Evolutionary conservation across 257 asterid species (phyloP), one percentile per base, ranked within the genome.

Genomic region (Hygrophila difformis): DNA sequence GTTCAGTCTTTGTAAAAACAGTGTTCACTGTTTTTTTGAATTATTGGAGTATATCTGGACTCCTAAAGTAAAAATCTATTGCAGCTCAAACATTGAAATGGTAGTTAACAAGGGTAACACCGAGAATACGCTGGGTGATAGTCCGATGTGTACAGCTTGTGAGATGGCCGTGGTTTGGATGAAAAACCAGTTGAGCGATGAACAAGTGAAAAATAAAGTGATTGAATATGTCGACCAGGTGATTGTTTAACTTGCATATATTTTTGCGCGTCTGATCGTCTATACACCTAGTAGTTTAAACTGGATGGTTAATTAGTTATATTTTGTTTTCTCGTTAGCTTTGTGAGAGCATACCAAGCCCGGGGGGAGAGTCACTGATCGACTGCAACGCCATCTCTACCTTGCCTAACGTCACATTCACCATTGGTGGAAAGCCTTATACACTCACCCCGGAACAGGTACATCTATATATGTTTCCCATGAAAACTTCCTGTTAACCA

Each of bases 81-180:
- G 64, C 80, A 89, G 96, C 72, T 77, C 96, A 23, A 64, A 80
- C 47, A 82, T 89, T 55, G 77, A 71, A 75, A 75, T 81, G 68
- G 96, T 85, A 2, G 80, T 78, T 29, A 77, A 70, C 19, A 60
- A 69, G 57, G 77, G 69, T 55, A 55, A 53, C 22, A 39, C 26
- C 4, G 73, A 60, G 29, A 77, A 61, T 42, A 61, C 84, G 4
- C 63, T 51, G 20, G 77, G 78, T 5, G 72, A 71, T 4, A 47
- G 60, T 26, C 69, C 94, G 6, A 1, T 85, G 49, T 91, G 98
- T 47, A 42, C 72, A 47, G 94, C 81, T 46, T 91, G 98, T 59
- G 77, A 91, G 69, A 74, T 91, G 98, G 92, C 96, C 6, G 96
- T 91, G 41, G 80, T 81, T 36, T 91, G 96, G 98, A 82, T 91